Evolutionary conservation across 1,284 basidiomycete genomes (phyloP).

Genomic region (Cutaneotrichosporon mucoides): DNA sequence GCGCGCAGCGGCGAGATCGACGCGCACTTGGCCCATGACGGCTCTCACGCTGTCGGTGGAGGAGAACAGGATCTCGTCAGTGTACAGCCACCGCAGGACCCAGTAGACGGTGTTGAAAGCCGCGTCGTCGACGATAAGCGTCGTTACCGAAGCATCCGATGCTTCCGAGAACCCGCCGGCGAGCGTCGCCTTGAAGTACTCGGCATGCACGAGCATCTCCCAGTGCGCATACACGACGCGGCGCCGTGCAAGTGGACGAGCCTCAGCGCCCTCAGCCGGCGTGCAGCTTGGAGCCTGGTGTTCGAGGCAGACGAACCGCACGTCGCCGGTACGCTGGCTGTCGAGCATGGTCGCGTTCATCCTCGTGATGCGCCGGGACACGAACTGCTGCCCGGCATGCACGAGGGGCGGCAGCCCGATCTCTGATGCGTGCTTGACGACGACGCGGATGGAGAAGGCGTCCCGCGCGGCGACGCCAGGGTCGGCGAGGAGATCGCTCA

Average conservation of each 20-base stretch:
- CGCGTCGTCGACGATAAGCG: conserved; percentile 71
- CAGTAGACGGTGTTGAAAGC: conserved; percentile 78
- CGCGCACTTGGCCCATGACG: conserved; percentile 24
- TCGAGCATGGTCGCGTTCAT: conserved; percentile 28
- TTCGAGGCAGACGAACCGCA: conserved; percentile 67
- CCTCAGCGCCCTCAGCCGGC: background rate
- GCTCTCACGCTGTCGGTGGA: conserved; percentile 53
- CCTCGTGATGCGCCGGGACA: conserved; percentile 9
- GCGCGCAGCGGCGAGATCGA: conserved; percentile 18
- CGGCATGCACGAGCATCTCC: conserved; percentile 65
- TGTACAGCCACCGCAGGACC: conserved; percentile 65
- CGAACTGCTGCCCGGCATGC: conserved; percentile 56
- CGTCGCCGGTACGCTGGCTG: conserved; percentile 52
- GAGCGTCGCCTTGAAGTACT: conserved; percentile 77
- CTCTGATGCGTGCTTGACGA: conserved; percentile 59
- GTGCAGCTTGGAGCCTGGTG: conserved; percentile 3
- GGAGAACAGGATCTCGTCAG: conserved; percentile 54
- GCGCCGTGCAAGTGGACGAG: conserved; percentile 23
- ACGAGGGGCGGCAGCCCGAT: conserved; percentile 48
- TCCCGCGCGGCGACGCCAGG: conserved; percentile 58
- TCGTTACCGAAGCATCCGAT: conserved; percentile 32
- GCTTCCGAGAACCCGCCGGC: conserved; percentile 66
- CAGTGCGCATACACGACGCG: conserved; percentile 71
- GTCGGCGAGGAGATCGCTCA: conserved; percentile 61
- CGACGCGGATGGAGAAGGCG: conserved; percentile 64